Conservation (phyloP, 768 basidiomycete species). For the Gymnopilus dilepis region DNA sequence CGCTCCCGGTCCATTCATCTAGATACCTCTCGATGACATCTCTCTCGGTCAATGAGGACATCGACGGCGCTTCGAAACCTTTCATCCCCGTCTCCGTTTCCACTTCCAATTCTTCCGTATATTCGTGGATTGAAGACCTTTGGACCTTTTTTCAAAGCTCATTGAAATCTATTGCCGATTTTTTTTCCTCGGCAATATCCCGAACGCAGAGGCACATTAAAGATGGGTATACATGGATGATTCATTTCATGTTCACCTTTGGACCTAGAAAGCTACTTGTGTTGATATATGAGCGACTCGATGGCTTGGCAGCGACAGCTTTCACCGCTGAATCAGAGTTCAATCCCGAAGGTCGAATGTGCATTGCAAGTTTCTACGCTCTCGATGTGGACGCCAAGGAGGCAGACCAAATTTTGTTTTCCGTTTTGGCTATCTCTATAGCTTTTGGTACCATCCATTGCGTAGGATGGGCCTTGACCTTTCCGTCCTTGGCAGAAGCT, state of each 20-base stretch:
- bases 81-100: too few relatives aligned
- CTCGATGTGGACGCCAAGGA: background rate
- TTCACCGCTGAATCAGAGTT: background rate
- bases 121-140: too few relatives aligned
- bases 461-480: constrained; percentile 9
- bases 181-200: background rate
- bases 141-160: too few relatives aligned
- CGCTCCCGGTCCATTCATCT: too few relatives aligned
- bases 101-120: too few relatives aligned
- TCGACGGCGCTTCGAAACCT: too few relatives aligned
- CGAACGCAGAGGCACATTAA: background rate
- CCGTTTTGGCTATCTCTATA: background rate
- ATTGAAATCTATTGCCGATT: background rate
- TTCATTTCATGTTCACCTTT: background rate
- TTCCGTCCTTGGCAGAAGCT: constrained; percentile 4
- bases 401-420: background rate
- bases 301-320: too few relatives aligned
- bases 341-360: background rate
- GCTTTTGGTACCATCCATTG: constrained; percentile 18
- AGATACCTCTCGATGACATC: too few relatives aligned
- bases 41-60: too few relatives aligned
- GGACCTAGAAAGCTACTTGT: background rate
- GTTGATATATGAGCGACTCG: too few relatives aligned
- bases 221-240: background rate
- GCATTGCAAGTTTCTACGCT: constrained; percentile 12